Percentiles rank a stretch among this genome's conserved stretches.
phyloP scores from a whole-genome alignment of 2,329 filamentous ascomycete species.

The Ceratocystis cubensis region DNA sequence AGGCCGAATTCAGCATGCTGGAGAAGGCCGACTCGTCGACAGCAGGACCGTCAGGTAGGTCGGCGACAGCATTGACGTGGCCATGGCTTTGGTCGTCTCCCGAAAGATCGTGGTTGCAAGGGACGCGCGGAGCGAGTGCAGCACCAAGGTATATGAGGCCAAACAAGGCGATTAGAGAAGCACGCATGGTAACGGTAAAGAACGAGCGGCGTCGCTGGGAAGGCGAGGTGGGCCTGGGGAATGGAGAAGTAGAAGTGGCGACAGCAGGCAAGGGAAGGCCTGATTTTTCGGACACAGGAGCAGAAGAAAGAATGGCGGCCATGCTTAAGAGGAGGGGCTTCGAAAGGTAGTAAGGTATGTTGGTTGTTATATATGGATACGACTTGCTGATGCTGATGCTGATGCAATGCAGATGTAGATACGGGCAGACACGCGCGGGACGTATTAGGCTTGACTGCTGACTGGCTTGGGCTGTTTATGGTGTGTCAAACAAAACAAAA shows the following conservation, averaged over 20 bases:
- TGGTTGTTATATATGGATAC: too few species aligned
- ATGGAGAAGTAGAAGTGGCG: not conserved
- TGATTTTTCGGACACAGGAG: constrained; percentile 13
- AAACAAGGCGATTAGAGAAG: constrained; percentile 13
- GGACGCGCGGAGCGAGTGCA: constrained; percentile 10
- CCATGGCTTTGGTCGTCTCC: not conserved
- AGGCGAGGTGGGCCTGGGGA: not conserved
- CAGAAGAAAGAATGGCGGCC: constrained; percentile 9
- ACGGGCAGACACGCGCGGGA: too few species aligned
- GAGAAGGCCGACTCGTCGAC: constrained; percentile 15
- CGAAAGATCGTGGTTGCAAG: not conserved
- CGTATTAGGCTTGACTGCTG: too few species aligned
- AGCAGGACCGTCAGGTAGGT: constrained; percentile 5
- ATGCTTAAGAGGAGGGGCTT: not conserved
- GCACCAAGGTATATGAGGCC: constrained; percentile 16
- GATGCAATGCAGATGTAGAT: too few species aligned
- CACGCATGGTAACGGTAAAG: constrained; percentile 13
- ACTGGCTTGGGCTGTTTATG: too few species aligned
- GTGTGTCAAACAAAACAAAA: too few species aligned
- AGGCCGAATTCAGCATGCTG: constrained; percentile 39
- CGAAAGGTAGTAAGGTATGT: too few species aligned
- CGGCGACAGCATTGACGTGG: not conserved
- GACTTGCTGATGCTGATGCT: too few species aligned
- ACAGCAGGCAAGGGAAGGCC: constrained; percentile 14
- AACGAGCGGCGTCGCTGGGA: constrained; percentile 11